phyloP scores from a whole-genome alignment of 495 filamentous ascomycete genomes.

The Tuber brumale region DNA sequence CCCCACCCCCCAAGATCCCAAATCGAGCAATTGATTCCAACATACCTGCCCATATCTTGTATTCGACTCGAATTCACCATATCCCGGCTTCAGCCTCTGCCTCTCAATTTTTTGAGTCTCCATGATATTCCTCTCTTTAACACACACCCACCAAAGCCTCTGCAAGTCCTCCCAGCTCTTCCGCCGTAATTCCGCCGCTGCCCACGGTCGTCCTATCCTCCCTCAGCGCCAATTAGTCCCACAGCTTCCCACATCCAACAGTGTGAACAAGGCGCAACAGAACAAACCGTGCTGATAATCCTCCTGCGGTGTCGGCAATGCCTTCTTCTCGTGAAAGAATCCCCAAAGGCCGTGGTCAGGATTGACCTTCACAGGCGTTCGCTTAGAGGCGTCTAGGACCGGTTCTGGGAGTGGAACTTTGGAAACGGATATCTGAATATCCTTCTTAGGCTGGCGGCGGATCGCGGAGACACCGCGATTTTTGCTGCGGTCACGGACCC shows the following conservation, averaged over 20 bases:
- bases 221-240: neutral
- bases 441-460: conserved; percentile 66
- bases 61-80: conserved; percentile 59
- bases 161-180: conserved; percentile 95
- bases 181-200: conserved; percentile 72
- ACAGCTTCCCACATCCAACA: neutral
- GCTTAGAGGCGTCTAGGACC: conserved; percentile 50
- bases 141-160: conserved; percentile 87
- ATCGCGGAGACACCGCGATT: conserved; percentile 74
- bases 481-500: conserved; percentile 56
- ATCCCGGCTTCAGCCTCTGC: conserved; percentile 56
- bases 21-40: conserved; percentile 9
- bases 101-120: conserved; percentile 67
- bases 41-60: conserved; percentile 59
- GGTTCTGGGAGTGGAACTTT: conserved; percentile 70
- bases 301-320: conserved; percentile 62
- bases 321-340: conserved; percentile 67
- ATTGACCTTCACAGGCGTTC: conserved; percentile 53
- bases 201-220: conserved; percentile 67
- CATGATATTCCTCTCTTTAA: conserved; percentile 85
- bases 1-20: neutral
- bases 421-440: conserved; percentile 57
- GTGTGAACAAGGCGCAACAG: no score
- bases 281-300: conserved; percentile 59
- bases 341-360: conserved; percentile 84